Percentiles rank a stretch among this genome's conserved stretches.
phyloP scores from a whole-genome alignment of 768 basidiomycete species.

The Artomyces pyxidatus region DNA sequence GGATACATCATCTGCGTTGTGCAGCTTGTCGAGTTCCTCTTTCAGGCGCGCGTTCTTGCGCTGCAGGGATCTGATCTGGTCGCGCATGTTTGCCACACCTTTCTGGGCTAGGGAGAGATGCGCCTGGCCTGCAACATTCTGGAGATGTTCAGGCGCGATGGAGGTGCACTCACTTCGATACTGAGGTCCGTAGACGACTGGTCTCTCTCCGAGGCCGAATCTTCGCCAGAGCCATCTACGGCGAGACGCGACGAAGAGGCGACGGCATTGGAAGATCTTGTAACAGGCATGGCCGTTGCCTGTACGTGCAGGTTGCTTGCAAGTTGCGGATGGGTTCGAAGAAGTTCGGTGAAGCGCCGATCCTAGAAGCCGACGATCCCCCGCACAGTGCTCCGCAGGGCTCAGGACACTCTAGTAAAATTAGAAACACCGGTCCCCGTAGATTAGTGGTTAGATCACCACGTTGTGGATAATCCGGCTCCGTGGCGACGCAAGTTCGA shows the following conservation, averaged over 20 bases:
- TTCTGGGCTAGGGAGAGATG: conserved; percentile 3
- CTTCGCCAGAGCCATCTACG: background rate
- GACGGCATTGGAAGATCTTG: background rate
- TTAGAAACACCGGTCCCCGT: too few relatives aligned
- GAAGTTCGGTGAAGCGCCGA: too few relatives aligned
- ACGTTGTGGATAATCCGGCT: conserved; percentile 6
- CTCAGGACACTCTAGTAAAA: too few relatives aligned
- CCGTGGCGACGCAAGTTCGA: conserved; percentile 12
- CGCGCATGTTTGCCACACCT: conserved; percentile 9
- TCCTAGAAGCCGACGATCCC: too few relatives aligned
- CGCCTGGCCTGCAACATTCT: background rate
- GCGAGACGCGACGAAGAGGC: conserved; percentile 3
- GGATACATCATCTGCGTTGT: conserved; percentile 14
- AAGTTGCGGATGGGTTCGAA: background rate
- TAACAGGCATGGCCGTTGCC: background rate
- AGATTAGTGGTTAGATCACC: conserved; percentile 15
- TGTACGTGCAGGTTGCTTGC: background rate
- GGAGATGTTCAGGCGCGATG: background rate
- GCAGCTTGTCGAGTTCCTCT: conserved; percentile 11
- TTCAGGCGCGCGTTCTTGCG: conserved; percentile 15
- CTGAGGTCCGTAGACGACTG: background rate
- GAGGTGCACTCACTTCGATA: background rate
- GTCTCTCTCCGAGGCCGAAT: background rate
- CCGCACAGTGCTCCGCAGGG: too few relatives aligned
- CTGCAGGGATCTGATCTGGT: conserved; percentile 10